phyloP scores from a whole-genome alignment of 1,284 basidiomycete species.

The Trichosporon faecale region DNA sequence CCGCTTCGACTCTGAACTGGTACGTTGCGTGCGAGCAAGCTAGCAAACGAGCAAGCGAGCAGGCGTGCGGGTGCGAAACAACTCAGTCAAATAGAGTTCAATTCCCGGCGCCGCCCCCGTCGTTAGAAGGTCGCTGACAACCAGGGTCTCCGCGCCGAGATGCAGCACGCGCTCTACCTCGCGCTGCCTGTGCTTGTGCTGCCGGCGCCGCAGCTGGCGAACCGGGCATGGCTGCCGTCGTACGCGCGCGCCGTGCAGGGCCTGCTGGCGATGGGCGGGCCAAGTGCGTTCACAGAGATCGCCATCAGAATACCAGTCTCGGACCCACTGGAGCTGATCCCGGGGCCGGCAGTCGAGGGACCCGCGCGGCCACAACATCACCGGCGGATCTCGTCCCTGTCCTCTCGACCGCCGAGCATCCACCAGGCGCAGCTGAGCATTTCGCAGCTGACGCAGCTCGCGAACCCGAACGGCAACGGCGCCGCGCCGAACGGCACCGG shows the following conservation, averaged over 20 bases:
- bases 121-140: not conserved
- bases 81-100: not conserved
- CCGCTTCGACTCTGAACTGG: slow-evolving; percentile 91
- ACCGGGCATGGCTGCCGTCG: slow-evolving; percentile 77
- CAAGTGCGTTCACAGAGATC: slow-evolving; percentile 62
- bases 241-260: slow-evolving; percentile 87
- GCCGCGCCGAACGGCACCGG: not conserved
- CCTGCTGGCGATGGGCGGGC: slow-evolving; percentile 62
- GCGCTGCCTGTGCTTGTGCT: slow-evolving; percentile 79
- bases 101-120: not conserved
- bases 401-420: slow-evolving; percentile 40
- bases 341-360: slow-evolving; percentile 30
- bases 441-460: slow-evolving; percentile 20
- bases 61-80: slow-evolving; percentile 6
- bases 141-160: slow-evolving; percentile 88
- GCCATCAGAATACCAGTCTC: slow-evolving; percentile 82
- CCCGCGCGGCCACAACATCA: slow-evolving; percentile 27
- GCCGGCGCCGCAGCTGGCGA: slow-evolving; percentile 71
- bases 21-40: slow-evolving; percentile 54
- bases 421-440: slow-evolving; percentile 40
- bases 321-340: slow-evolving; percentile 54
- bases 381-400: slow-evolving; percentile 45
- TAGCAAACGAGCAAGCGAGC: too few species aligned
- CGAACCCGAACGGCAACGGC: not conserved
- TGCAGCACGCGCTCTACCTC: slow-evolving; percentile 89